phyloP scores from a whole-genome alignment of 495 filamentous ascomycete genomes.

The Neurospora tetrasperma region DNA sequence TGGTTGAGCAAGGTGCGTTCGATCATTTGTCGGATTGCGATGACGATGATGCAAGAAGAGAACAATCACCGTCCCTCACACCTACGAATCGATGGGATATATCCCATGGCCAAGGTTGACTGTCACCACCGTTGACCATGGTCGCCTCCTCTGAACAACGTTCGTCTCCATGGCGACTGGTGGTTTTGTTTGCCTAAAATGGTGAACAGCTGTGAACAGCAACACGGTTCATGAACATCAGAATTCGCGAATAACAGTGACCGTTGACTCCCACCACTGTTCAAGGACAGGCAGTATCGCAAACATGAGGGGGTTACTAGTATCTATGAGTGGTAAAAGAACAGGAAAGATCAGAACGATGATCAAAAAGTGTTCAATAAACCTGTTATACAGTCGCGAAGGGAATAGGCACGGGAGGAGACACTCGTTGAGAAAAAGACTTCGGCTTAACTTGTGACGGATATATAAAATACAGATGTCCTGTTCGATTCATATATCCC shows the following conservation, averaged over 20 bases:
- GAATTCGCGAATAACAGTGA: background rate
- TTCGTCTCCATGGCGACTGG: background rate
- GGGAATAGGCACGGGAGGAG: background rate
- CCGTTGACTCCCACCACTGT: background rate
- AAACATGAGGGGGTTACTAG: background rate
- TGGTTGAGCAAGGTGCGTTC: background rate
- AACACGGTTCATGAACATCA: background rate
- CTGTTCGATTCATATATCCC: background rate
- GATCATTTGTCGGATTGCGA: background rate
- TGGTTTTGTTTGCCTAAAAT: background rate
- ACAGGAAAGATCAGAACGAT: background rate
- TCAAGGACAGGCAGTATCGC: background rate
- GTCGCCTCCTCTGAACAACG: background rate
- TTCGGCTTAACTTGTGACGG: accelerated
- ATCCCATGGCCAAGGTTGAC: background rate
- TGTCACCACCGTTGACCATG: background rate
- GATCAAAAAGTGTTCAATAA: background rate
- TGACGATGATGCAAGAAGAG: background rate
- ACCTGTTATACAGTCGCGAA: no score
- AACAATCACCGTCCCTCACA: background rate
- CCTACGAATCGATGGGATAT: background rate
- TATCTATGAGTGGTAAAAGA: accelerated
- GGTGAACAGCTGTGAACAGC: background rate
- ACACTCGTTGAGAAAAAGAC: background rate
- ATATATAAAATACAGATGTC: background rate